phyloP scores from a whole-genome alignment of 345 rosid genomes.

The Aquilaria sinensis region DNA sequence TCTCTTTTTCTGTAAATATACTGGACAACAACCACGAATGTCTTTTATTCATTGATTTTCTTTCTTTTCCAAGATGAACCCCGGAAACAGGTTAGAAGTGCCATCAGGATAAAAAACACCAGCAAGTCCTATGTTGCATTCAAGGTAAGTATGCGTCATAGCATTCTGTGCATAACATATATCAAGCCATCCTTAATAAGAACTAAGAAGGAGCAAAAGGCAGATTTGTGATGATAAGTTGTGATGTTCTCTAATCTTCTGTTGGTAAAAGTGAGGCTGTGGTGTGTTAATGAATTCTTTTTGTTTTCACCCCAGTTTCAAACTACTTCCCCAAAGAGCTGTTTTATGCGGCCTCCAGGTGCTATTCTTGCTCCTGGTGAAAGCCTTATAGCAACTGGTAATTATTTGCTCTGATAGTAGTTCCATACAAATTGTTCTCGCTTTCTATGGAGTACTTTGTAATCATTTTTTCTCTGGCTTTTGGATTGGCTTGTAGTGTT shows the following conservation, averaged over 20 bases:
- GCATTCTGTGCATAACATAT: no score
- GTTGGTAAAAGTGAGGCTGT: no score
- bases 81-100: conserved; percentile 96
- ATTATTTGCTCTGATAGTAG: not conserved
- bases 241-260: no score
- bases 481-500: conserved; percentile 45
- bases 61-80: conserved; percentile 60
- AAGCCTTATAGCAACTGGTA: conserved; percentile 87
- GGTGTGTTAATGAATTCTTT: no score
- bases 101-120: conserved; percentile 83
- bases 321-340: conserved; percentile 98
- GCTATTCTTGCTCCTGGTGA: conserved; percentile 94
- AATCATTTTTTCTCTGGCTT: not conserved
- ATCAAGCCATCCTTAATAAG: no score
- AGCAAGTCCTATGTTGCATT: conserved; percentile 94
- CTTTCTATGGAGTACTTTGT: no score
- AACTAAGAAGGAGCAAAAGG: no score
- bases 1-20: no score
- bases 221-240: no score
- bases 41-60: no score
- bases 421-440: not conserved
- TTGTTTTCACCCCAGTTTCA: conserved; percentile 54
- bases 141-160: conserved; percentile 40
- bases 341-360: conserved; percentile 99
- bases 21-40: no score